A percentile compares a stretch with the other conserved stretches of the same genome.
phyloP scores from a whole-genome alignment of 202 grass and related monocot species.

The Zizania palustris region DNA sequence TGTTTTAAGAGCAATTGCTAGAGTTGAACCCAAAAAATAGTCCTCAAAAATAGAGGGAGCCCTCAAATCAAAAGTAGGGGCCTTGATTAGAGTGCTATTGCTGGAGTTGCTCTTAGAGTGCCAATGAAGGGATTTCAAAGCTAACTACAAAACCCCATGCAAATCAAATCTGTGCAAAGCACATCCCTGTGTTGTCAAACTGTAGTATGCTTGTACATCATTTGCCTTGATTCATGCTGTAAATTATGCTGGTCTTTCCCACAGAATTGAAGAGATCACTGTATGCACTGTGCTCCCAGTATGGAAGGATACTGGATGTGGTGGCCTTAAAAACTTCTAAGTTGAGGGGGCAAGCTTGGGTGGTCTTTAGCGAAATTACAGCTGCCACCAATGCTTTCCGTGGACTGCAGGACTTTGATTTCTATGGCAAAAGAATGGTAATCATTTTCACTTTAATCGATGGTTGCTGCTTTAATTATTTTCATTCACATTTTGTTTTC shows the following conservation, averaged over 20 bases:
- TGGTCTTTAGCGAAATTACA: constrained; percentile 90
- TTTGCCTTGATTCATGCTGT: constrained; percentile 8
- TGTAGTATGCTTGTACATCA: not conserved
- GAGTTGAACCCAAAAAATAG: no score
- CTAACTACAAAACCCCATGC: not conserved
- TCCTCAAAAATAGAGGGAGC: no score
- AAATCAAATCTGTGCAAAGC: not conserved
- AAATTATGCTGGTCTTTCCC: constrained; percentile 1
- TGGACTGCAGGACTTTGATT: constrained; percentile 89
- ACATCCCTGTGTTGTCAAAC: not conserved
- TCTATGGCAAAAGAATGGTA: constrained; percentile 94
- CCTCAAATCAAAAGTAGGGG: no score
- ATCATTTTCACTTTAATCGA: constrained; percentile 21
- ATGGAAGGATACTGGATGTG: constrained; percentile 92
- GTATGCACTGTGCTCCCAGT: constrained; percentile 96
- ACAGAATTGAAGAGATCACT: constrained; percentile 93
- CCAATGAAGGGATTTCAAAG: not conserved
- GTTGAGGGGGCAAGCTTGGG: constrained; percentile 93
- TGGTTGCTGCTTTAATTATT: not conserved
- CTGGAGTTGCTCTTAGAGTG: no score
- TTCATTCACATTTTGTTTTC: not conserved
- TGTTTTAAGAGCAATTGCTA: no score
- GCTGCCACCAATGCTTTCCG: constrained; percentile 91
- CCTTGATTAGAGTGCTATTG: no score
- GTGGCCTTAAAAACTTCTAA: constrained; percentile 93